Evolutionary conservation across 768 basidiomycete species (phyloP), one percentile per base, ranked within the genome.

Genomic region (Phaeotremella skinneri): DNA sequence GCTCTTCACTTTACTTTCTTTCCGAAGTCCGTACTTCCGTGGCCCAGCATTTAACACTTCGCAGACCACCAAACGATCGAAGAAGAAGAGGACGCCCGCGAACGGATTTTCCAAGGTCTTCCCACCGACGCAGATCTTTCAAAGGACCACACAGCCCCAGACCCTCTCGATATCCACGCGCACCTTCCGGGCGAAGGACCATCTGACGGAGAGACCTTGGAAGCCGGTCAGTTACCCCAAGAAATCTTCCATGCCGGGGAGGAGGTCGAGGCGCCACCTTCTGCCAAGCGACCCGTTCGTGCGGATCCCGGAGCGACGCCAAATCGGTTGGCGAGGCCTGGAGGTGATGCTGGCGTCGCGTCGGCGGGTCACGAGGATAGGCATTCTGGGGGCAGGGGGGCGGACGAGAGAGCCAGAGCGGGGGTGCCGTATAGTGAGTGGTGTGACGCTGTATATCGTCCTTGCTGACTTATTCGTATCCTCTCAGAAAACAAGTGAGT

Each of bases 51-150:
- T 67, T 29, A 39, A 39, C 37, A 39, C 42, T 17, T n/a, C 3
- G 17, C 52, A 76, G 74, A 90, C 53, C 94, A 98, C 74, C 89
- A 88, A 65, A 68, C 78, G 3, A 97, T 98, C 59, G 94, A 98
- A 72, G 82, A 75, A 7, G 78, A 85, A 63, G 94, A 98, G 78
- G 88, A 87, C 23, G 86, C 87, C 69, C 84, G 85, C 25, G 91
- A 92, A 77, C 88, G 91, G 11, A 81, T 81, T 71, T 96, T 80
- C 77, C 88, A 91, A 73, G 91, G 93, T 25, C 83, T 94, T 50
- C 78, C 84, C 17, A 55, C 62, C 17, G 53, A 73, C 32, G 75
- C 71, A 7, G 70, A 76, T 6, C 83, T 90, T 50, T 84, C 89
- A 50, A 87, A 91, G 73, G 86, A 77, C 43, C 74, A 75, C 55